Evolutionary conservation across 768 basidiomycete species (phyloP), one percentile per base, ranked within the genome.

Genomic region (Tylopilus cervinicoccineus): DNA sequence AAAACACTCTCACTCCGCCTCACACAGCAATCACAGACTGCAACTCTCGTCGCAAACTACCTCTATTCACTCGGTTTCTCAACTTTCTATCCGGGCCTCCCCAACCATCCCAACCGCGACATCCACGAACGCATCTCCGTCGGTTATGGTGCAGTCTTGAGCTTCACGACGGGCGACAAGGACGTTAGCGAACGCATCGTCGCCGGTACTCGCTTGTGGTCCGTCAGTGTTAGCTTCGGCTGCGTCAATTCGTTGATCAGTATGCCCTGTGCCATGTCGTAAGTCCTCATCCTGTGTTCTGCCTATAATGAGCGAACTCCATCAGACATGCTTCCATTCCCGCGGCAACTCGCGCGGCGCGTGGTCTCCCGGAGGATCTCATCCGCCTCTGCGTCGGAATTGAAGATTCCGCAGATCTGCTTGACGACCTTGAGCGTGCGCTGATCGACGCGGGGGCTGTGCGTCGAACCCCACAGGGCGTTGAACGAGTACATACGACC

Each of bases 251-350:
- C 90, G 62, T 67, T 99, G 66, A 98, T 98, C 70, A 93, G 89
- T 55, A 97, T 99, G 95, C 96, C 96, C 31, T 98, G 96, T 66
- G 83, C 92, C 59, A 98, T 99, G 96, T 96, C 93, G 95, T 98
- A 69, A 72, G 94, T 88, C 54, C 39, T 45, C 50, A 23, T 32
- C 17, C 17, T 14, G 33, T 22, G 34, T 26, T 23, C 26, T 12
- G 5, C 6, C 5, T 47, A n/a, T 27, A 47, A 19, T 43, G 28
- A 52, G 16, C 22, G 34, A 42, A 37, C 43, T 20, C 9, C n/a
- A 23, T 34, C 17, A 62, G 95, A 16, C 96, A 99, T 66, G 93
- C 96, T 20, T 98, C 96, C 32, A 99, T 99, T 56, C 94, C 97
- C 61, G 83, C 96, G 20, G 88, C 90, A 8, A 84, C 83, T n/a